A percentile compares a stretch with the other conserved stretches of the same genome.
Evolutionary conservation across 1,284 basidiomycete species (phyloP).

Genomic region (Apiotrichum mycotoxinovorans): DNA sequence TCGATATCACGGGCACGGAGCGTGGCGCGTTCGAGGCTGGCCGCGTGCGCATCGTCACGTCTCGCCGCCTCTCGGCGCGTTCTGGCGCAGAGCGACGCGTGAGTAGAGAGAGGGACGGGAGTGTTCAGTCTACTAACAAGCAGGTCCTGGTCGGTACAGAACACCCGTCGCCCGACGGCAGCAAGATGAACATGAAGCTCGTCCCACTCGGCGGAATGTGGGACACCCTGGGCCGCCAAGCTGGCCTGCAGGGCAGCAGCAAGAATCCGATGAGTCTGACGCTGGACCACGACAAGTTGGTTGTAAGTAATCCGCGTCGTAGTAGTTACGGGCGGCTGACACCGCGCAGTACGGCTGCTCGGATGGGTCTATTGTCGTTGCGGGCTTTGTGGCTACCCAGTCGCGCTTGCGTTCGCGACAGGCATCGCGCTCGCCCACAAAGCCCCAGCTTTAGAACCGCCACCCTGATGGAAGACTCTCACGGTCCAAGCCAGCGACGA

Average conservation of each 20-base stretch:
- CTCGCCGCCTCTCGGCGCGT: constrained; percentile 46
- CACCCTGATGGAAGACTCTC: too few species aligned
- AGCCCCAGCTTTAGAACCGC: too few species aligned
- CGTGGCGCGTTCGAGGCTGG: constrained; percentile 34
- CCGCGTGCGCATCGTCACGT: constrained; percentile 41
- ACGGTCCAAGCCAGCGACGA: too few species aligned
- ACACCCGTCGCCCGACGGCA: not conserved
- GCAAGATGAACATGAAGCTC: constrained; percentile 20
- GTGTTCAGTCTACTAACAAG: too few species aligned
- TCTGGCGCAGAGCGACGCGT: constrained; percentile 47
- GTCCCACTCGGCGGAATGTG: constrained; percentile 33
- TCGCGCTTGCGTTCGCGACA: not conserved
- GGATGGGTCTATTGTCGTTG: constrained; percentile 38
- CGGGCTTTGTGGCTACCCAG: constrained; percentile 22
- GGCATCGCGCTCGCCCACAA: not conserved
- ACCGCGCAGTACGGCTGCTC: constrained; percentile 35
- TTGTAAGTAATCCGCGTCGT: constrained; percentile 25
- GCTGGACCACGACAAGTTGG: constrained; percentile 38
- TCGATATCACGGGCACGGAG: constrained; percentile 32
- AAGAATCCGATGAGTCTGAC: constrained; percentile 44
- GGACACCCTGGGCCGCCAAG: constrained; percentile 17
- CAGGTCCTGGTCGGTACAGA: constrained; percentile 18
- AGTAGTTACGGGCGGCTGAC: not conserved
- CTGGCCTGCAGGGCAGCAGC: constrained; percentile 25
- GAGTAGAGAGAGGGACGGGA: too few species aligned